Evolutionary conservation across 257 asterid genomes (phyloP).

Genomic region (Ilex aquifolium): DNA sequence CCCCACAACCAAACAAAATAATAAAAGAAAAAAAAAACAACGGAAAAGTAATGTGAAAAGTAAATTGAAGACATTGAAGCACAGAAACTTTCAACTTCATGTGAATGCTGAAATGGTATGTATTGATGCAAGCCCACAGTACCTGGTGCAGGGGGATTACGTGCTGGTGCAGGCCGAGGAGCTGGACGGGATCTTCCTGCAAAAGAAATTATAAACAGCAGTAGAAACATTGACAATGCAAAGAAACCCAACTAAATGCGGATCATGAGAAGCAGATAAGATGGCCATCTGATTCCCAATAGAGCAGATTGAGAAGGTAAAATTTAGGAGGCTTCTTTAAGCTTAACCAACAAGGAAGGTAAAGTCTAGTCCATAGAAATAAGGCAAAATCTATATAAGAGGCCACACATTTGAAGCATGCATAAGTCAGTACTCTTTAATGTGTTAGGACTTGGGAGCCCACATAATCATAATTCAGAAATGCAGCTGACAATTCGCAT

Average conservation of each 20-base stretch:
- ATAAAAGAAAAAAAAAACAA: neutral
- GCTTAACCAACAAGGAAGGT: no score
- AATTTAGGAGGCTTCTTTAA: no score
- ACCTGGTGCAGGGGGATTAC: constrained; percentile 61
- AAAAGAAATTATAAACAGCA: neutral
- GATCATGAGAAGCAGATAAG: neutral
- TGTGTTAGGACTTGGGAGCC: no score
- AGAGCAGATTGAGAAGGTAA: no score
- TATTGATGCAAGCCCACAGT: neutral
- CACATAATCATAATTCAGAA: no score
- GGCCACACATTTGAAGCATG: no score
- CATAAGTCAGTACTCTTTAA: no score
- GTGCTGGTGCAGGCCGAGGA: constrained; percentile 56
- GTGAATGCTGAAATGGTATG: neutral
- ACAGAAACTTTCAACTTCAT: neutral
- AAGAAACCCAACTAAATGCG: neutral
- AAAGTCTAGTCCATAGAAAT: no score
- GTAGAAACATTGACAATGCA: neutral
- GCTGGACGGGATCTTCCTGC: constrained; percentile 90
- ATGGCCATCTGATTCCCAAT: neutral
- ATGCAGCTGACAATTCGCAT: no score
- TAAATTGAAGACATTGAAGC: neutral
- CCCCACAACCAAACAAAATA: neutral
- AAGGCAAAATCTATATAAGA: no score
- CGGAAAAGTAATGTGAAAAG: neutral